Evolutionary conservation across 129 eudicot species (phyloP).

Genomic region (Tagetes patula): DNA sequence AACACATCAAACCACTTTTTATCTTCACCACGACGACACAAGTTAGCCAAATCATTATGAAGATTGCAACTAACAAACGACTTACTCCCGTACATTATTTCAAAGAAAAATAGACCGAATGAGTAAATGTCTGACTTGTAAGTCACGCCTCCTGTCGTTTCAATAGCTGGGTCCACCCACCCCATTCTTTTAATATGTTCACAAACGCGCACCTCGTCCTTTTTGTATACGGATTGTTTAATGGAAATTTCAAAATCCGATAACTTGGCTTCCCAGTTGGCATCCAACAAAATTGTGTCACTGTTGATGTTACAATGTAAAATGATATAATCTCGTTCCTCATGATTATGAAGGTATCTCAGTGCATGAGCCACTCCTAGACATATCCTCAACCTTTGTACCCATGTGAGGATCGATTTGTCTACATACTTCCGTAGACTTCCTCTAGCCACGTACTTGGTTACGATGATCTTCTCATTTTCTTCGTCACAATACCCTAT

Average conservation of each 20-base stretch:
- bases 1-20: too few relatives aligned
- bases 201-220: background rate
- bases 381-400: background rate
- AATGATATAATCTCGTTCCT: background rate
- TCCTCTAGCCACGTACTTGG: background rate
- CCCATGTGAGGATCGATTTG: background rate
- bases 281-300: background rate
- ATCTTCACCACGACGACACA: too few relatives aligned
- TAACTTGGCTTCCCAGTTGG: background rate
- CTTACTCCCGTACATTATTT: background rate
- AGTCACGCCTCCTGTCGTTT: background rate
- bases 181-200: background rate
- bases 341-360: background rate
- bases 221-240: background rate
- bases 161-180: background rate
- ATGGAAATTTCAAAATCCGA: background rate
- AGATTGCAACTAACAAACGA: background rate
- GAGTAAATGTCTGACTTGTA: background rate
- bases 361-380: background rate
- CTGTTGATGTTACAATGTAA: background rate
- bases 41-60: too few relatives aligned
- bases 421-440: background rate
- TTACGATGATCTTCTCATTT: background rate
- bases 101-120: background rate
- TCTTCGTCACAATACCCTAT: background rate